Base-by-base conservation (phyloP, 345 rosid genomes). In the Euclidium syriacum region DNA sequence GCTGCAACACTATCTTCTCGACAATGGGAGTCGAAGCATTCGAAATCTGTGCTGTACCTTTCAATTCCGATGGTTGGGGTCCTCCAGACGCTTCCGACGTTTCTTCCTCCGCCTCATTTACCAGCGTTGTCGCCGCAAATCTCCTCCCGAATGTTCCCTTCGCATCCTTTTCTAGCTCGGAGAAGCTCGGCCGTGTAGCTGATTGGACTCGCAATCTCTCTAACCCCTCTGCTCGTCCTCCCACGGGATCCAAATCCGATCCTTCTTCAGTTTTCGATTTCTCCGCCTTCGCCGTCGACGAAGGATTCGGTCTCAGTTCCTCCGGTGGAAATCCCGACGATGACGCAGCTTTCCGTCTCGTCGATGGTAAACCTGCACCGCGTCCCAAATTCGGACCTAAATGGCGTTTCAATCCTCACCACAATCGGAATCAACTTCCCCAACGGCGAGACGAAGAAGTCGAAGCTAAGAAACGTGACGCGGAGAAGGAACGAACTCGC, bases 51-150 rank as follows among this genome's bases (percentile, higher is more conserved):
- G 70, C 85, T 7, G 90, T 89, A 2, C 95, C 88, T 15, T 92
- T 82, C 79, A 89, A 92, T 18, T 79, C 96, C 27, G 96, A 87
- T 52, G 99, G 99, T 0, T 90, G 97, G 97, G 96, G 97, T 5
- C 99, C 97, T 0, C 88, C 83, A 15, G 63, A 62, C 5, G 50
- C 74, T 11, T 53, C 67, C 4, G 67, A 52, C 18, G 26, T 34
- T 25, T 59, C 57, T 4, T 55, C 71, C n/a, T 33, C 83, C 44
- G 24, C 80, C 41, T 15, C 83, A n/a, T 27, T 82, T 42, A 41
- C 84, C 52, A 43, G 81, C 26, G 46, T 59, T 10, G 68, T 69
- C 4, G 69, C 74, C 3, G 63, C 63, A 7, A 67, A 83, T 0
- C 84, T 86, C n/a, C 90, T 90, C 4, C 79, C 67, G 7, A 52